Evolutionary conservation across 257 asterid genomes (phyloP).

Genomic region (Ballota nigra): DNA sequence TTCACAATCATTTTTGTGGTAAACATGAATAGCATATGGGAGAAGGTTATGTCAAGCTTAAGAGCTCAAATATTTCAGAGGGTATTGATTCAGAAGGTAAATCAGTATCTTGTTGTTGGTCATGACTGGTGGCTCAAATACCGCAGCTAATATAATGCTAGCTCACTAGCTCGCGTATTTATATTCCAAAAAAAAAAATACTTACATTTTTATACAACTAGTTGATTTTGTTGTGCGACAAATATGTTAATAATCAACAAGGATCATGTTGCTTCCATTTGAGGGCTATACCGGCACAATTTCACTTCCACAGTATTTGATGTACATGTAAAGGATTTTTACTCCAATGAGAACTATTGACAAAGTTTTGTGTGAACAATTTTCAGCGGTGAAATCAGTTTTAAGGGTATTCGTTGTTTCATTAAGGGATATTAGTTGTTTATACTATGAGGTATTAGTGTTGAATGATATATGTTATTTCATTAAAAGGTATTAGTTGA

Average conservation of each 20-base stretch:
- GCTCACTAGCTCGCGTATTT: constrained; percentile 5
- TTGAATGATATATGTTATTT: no score
- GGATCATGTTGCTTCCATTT: neutral
- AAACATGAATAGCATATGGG: constrained; percentile 93
- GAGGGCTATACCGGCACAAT: neutral
- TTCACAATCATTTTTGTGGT: constrained; percentile 70
- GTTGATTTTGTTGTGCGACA: neutral
- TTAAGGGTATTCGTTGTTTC: no score
- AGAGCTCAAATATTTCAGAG: constrained; percentile 93
- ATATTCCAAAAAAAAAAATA: neutral
- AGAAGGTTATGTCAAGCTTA: constrained; percentile 96
- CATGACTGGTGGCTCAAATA: neutral
- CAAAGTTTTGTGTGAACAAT: no score
- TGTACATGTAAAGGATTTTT: neutral
- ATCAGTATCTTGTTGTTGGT: neutral
- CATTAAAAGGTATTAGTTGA: no score
- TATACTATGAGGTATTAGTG: no score
- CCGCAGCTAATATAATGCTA: neutral
- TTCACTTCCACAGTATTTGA: neutral
- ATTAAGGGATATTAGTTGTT: no score
- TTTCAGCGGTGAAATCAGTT: no score
- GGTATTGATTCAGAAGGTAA: constrained; percentile 92
- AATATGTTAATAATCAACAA: neutral
- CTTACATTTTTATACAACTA: neutral
- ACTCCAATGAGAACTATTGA: no score